phyloP scores from a whole-genome alignment of 2,329 filamentous ascomycete species.

The Colletotrichum somersetense region DNA sequence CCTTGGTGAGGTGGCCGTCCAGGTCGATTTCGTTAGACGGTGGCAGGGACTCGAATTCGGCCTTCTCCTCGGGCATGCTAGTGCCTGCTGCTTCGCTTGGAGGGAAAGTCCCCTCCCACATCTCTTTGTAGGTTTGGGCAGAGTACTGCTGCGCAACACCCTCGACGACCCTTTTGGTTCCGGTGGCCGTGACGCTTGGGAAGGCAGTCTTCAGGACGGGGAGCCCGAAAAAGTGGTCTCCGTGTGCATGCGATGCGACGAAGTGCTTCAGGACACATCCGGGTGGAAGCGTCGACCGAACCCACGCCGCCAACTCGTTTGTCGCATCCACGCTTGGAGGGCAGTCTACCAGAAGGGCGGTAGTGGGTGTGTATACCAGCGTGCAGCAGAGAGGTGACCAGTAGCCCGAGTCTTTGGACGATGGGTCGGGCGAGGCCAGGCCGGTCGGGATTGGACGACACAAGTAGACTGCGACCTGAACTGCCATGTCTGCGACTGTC shows the following conservation, averaged over 20 bases:
- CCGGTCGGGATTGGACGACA: background rate
- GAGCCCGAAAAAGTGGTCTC: slow-evolving; percentile 18
- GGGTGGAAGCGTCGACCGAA: background rate
- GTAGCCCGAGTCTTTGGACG: slow-evolving; percentile 3
- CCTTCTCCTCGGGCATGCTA: slow-evolving; percentile 3
- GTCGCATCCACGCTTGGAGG: slow-evolving; percentile 1
- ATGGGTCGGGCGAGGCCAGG: background rate
- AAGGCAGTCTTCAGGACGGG: background rate
- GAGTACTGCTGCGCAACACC: slow-evolving; percentile 11
- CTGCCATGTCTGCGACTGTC: background rate
- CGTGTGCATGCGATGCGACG: slow-evolving; percentile 3
- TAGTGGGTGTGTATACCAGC: background rate
- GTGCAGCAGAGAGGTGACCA: slow-evolving; percentile 8
- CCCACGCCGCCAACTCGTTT: slow-evolving; percentile 3
- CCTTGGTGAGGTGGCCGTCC: background rate
- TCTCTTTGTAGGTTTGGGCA: background rate
- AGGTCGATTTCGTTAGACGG: background rate
- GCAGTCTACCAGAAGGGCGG: slow-evolving; percentile 2
- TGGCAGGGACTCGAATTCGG: slow-evolving; percentile 2
- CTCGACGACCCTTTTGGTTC: background rate
- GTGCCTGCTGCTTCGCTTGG: slow-evolving; percentile 3
- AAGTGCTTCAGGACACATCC: background rate
- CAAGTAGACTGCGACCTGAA: background rate
- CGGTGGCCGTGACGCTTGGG: background rate
- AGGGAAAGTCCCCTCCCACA: background rate